Evolutionary conservation across 331 rosid species (phyloP).

Genomic region (Malus hybrid): DNA sequence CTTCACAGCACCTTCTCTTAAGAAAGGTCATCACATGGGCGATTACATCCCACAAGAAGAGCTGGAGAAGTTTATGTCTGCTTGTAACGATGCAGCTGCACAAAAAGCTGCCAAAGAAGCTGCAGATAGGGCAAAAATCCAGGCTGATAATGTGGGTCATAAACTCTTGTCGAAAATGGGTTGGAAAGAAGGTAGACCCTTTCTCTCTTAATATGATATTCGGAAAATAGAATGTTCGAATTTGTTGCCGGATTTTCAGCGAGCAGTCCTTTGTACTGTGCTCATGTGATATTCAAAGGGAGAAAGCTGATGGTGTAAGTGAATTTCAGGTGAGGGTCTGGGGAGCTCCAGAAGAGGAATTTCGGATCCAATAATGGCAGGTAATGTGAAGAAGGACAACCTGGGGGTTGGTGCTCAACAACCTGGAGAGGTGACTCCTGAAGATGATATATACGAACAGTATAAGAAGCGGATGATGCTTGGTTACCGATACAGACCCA

Average conservation of each 20-base stretch:
- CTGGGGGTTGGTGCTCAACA: conserved; percentile 96
- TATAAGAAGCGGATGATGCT: conserved; percentile 99
- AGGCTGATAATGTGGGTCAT: conserved; percentile 98
- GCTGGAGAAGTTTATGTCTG: conserved; percentile 87
- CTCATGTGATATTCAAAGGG: background rate
- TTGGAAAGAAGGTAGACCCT: conserved; percentile 82
- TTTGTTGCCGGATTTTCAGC: background rate
- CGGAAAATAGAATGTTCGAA: too few species aligned
- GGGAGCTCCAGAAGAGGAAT: conserved; percentile 91
- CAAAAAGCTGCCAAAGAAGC: conserved; percentile 71
- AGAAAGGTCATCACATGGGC: conserved; percentile 99
- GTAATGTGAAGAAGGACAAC: conserved; percentile 75
- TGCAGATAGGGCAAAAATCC: conserved; percentile 81
- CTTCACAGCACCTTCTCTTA: conserved; percentile 30
- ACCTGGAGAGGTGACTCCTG: conserved; percentile 90
- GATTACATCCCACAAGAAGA: conserved; percentile 92
- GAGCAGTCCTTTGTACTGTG: background rate
- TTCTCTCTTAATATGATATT: background rate
- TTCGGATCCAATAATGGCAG: conserved; percentile 90
- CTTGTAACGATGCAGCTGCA: conserved; percentile 75
- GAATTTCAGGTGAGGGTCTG: conserved; percentile 82
- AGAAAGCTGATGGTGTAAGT: conserved; percentile 2
- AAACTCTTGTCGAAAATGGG: conserved; percentile 92
- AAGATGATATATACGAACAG: conserved; percentile 95
- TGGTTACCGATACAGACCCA: conserved; percentile 92